phyloP scores from a whole-genome alignment of 371 early-diverging fungal genomes.

The Mortierella sp. region DNA sequence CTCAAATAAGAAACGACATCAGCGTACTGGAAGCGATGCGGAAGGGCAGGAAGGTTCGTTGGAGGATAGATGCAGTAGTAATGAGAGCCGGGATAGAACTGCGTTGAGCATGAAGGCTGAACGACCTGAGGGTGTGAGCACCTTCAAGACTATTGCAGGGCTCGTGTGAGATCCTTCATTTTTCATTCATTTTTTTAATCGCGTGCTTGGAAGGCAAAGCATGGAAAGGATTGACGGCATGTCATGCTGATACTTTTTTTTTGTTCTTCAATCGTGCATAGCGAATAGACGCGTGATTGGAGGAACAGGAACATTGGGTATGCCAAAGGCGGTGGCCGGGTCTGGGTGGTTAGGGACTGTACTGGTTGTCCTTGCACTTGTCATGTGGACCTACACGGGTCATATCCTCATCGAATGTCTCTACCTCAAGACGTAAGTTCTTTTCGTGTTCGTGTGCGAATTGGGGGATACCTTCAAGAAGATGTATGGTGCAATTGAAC shows the following conservation, averaged over 20 bases:
- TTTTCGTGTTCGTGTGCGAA: no score
- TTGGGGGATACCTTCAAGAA: no score
- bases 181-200: neutral
- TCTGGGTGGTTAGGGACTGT: constrained; percentile 39
- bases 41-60: neutral
- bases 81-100: neutral
- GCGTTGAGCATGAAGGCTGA: constrained; percentile 4
- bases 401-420: constrained; percentile 41
- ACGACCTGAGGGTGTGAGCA: constrained; percentile 24
- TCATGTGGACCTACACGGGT: constrained; percentile 45
- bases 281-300: constrained; percentile 36
- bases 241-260: neutral
- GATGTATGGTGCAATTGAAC: no score
- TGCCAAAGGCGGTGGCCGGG: constrained; percentile 39
- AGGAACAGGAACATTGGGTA: constrained; percentile 49
- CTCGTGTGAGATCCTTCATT: constrained; percentile 34
- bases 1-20: neutral
- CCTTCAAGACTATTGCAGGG: constrained; percentile 32
- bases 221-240: neutral
- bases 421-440: constrained; percentile 38
- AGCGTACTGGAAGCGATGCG: neutral
- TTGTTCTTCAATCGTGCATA: neutral
- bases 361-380: constrained; percentile 24
- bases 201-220: neutral
- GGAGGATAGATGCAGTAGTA: neutral